Conservation (phyloP, 345 rosid genomes). For the Moringa oleifera region DNA sequence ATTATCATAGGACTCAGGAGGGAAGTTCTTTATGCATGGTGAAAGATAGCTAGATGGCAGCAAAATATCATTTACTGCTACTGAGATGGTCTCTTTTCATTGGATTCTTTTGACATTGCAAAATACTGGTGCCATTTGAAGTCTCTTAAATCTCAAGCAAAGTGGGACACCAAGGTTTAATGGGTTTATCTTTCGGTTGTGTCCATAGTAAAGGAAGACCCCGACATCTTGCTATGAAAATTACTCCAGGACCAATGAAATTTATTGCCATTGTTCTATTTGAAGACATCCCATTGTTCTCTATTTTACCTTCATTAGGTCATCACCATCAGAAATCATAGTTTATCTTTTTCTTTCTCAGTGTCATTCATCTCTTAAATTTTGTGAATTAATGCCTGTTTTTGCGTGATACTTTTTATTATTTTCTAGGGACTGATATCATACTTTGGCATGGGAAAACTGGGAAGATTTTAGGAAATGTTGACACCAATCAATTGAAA, state of each 20-base stretch:
- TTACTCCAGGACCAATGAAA: not conserved
- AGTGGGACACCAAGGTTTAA: not conserved
- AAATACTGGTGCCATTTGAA: no score
- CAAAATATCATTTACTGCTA: no score
- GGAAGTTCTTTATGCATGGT: no score
- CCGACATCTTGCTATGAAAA: not conserved
- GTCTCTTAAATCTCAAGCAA: not conserved
- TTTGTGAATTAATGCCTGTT: conserved; percentile 6
- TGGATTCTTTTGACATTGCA: no score
- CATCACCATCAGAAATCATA: no score
- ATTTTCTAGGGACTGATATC: conserved; percentile 77
- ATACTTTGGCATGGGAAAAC: conserved; percentile 91
- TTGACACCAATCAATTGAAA: conserved; percentile 94
- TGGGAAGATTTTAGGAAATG: conserved; percentile 75
- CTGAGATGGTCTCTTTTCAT: no score
- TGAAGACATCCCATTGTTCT: not conserved
- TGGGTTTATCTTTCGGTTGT: not conserved
- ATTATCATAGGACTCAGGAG: no score
- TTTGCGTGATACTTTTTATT: conserved; percentile 9
- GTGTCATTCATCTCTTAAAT: not conserved
- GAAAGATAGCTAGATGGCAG: no score
- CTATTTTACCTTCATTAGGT: no score
- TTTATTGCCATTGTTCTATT: not conserved
- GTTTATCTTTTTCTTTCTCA: not conserved
- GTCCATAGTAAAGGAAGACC: not conserved